These are phyloP conservation scores for Hordeum marinum DNA, from an alignment of 176 grass and related monocot genomes.

Conservation along the genomic window DNA sequence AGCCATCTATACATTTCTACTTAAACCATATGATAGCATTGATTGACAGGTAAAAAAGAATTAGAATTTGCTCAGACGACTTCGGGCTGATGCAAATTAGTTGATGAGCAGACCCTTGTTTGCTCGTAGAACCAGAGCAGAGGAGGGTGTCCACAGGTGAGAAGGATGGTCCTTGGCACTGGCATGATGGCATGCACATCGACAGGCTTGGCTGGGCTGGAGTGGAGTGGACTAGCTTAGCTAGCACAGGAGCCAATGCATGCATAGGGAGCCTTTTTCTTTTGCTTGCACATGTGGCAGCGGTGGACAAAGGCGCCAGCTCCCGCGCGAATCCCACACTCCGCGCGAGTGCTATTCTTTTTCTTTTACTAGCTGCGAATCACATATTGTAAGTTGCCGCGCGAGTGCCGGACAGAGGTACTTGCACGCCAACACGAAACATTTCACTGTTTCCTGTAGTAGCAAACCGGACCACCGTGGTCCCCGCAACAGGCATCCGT, in stretches of 20 bases:
- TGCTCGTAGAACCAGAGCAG: not conserved
- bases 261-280: not conserved
- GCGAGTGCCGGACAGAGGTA: not conserved
- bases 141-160: not conserved
- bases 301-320: not conserved
- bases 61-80: not conserved
- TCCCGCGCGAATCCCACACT: not conserved
- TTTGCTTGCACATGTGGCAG: not conserved
- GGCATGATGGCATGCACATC: not conserved
- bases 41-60: not conserved
- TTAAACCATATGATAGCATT: too few relatives aligned
- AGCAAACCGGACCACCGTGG: not conserved
- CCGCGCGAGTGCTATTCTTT: too few relatives aligned
- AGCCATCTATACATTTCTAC: too few relatives aligned
- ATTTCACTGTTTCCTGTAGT: slow-evolving; percentile 26
- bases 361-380: not conserved
- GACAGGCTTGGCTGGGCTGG: not conserved
- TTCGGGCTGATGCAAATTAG: too few relatives aligned
- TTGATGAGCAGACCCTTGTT: too few relatives aligned
- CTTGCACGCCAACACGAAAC: slow-evolving; percentile 7
- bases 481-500: not conserved
- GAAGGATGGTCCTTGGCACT: not conserved
- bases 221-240: not conserved
- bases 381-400: not conserved
- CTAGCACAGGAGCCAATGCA: not conserved